These are phyloP conservation scores for Coleophoma cylindrospora DNA, from an alignment of 2,329 filamentous ascomycete genomes.

Conservation along the genomic window DNA sequence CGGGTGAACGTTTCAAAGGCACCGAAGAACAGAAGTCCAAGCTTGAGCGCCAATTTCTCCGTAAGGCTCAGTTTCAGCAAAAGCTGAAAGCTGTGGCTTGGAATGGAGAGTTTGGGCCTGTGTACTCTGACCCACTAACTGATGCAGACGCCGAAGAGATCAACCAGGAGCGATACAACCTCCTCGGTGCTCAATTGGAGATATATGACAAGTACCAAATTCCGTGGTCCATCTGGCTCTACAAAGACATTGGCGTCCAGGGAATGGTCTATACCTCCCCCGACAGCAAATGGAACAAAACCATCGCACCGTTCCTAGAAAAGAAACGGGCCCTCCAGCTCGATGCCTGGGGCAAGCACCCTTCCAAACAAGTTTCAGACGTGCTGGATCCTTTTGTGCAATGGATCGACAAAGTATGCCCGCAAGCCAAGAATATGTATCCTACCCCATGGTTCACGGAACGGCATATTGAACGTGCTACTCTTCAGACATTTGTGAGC, in stretches of 20 bases:
- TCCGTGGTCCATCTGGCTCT: conserved; percentile 52
- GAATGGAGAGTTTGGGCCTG: conserved; percentile 48
- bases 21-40: conserved; percentile 33
- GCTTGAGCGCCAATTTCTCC: conserved; percentile 35
- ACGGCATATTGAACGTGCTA: conserved; percentile 14
- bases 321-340: conserved; percentile 49
- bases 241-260: conserved; percentile 50
- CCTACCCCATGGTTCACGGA: conserved; percentile 20
- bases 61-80: conserved; percentile 43
- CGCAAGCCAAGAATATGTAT: conserved; percentile 18
- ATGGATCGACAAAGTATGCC: conserved; percentile 17
- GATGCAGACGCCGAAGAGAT: conserved; percentile 29
- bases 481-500: conserved; percentile 9
- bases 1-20: conserved; percentile 32
- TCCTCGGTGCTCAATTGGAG: conserved; percentile 38
- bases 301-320: conserved; percentile 42
- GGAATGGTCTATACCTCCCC: conserved; percentile 46
- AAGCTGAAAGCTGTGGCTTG: conserved; percentile 37
- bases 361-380: conserved; percentile 25
- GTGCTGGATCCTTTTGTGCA: conserved; percentile 26
- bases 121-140: conserved; percentile 24
- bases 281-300: conserved; percentile 41
- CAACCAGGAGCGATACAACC: conserved; percentile 35
- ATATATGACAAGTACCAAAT: conserved; percentile 46
- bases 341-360: conserved; percentile 46